Base-by-base conservation (phyloP, 2,329 filamentous ascomycete species). In the Monosporascus sp. region DNA sequence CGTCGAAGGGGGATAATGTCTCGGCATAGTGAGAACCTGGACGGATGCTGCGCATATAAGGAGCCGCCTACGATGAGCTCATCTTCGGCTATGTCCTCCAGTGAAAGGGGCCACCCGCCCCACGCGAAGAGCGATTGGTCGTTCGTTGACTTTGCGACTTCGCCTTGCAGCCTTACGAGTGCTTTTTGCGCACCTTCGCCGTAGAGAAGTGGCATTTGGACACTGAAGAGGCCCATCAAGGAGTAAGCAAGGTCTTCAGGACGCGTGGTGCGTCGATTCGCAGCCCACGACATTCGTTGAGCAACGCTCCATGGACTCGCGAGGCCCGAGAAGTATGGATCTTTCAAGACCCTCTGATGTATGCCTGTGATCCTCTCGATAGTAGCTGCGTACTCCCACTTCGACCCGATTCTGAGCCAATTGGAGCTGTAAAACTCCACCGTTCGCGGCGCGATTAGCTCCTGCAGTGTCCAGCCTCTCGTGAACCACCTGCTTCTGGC, bases 311-410 rank as follows among this genome's bases (percentile, higher is more conserved):
- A 24, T 6, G n/a, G 41, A 11, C 41, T 43, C 39, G 20, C n/a
- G 38, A 37, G 45, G 17, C 35, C 37, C 7, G 39, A 39, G 27
- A 35, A 38, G 15, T 25, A 44, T 15, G 41, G 41, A 31, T 25
- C 35, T 35, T 3, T 25, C 22, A 38, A n/a, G 2, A 44, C 41
- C 18, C 17, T 24, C 18, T 24, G 39, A 7, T 47, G 43, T 38
- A 69, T 68, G 3, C 57, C 51, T 3, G 68, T 70, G 25, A 65
- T 63, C n/a, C 47, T 45, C 6, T 63, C 60, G 6, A 70, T 52
- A 52, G 48, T 18, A 63, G 58, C 15, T 51, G 51, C 47, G 31
- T 50, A 31, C 14, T 35, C 37, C 22, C 22, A 17, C 52, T 47
- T 38, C 14, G 50, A 47, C 6, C 50, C 50, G 24, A 52, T 52